These are phyloP conservation scores for Hydnomerulius pinastri DNA, from an alignment of 768 basidiomycete species.

Conservation along the genomic window DNA sequence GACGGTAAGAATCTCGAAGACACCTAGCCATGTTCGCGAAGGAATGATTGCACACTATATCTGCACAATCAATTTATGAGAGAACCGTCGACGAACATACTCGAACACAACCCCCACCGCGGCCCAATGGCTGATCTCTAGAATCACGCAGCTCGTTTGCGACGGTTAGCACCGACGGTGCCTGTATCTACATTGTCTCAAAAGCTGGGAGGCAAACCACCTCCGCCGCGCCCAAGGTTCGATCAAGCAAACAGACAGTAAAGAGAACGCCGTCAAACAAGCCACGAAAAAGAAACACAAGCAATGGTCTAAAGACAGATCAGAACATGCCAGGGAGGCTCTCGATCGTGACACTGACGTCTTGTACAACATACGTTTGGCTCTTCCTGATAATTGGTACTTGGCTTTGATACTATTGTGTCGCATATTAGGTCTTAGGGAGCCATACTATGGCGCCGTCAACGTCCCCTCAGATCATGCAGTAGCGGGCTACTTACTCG, in stretches of 20 bases:
- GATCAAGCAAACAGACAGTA: conserved; percentile 9
- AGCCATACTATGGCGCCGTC: neutral
- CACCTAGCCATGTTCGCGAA: too few species aligned
- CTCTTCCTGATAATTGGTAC: too few species aligned
- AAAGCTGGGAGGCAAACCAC: conserved; percentile 10
- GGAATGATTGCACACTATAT: too few species aligned
- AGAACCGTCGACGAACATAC: too few species aligned
- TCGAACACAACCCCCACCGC: too few species aligned
- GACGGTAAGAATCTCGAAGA: too few species aligned
- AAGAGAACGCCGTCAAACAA: conserved; percentile 10
- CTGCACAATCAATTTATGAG: too few species aligned
- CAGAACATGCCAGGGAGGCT: conserved; percentile 26
- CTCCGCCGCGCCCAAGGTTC: conserved; percentile 4
- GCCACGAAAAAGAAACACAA: conserved; percentile 23
- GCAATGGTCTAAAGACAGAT: conserved; percentile 22
- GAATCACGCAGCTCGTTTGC: too few species aligned
- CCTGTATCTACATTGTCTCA: too few species aligned
- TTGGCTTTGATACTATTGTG: too few species aligned
- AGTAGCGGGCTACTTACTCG: conserved; percentile 54
- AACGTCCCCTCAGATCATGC: neutral
- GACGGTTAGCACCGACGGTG: too few species aligned
- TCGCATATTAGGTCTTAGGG: conserved; percentile 14
- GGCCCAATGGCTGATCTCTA: too few species aligned
- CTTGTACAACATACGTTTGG: conserved; percentile 29
- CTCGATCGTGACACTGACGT: conserved; percentile 26